Base-by-base conservation (phyloP, 2,329 filamentous ascomycete species). In the Hypoxylon sp. region DNA sequence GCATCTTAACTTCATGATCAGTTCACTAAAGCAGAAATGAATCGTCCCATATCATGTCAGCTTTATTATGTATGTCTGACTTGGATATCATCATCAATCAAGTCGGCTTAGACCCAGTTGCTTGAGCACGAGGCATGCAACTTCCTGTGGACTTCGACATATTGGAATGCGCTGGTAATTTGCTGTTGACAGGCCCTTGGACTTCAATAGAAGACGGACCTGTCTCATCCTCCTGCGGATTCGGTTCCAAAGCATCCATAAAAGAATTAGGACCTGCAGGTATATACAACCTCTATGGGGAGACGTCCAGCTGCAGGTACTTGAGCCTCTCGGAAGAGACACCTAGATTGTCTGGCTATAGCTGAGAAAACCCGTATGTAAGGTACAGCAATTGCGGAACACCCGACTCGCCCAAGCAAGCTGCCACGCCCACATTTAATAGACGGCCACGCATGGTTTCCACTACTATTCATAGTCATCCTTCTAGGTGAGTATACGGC, bases 11-110 rank as follows among this genome's bases (percentile, higher is more conserved):
- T 20, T 46, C 35, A 13, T 37, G 25, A 46, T 33, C 5, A n/a
- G 14, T 44, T 44, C 22, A n/a, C 17, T 30, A 59, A 35, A 37
- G 17, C 17, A 49, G 40, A 55, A 55, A 35, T 35, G 50, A 53
- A 7, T 22, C 22, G 31, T 33, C 10, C 49, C 49, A 30, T 61
- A 54, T 61, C 58, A 61, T 61, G 58, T 61, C 49, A 61, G 49
- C 35, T 17, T 54, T 35, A 27, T 27, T 6, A 22, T 58, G 11
- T 37, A 3, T 44, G 17, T 44, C 11, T 46, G 25, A 57, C 40
- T 31, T 27, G 37, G 27, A 27, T 22, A 48, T 31, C 31, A 55
- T 22, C 14, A 22, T 44, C 40, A 42, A 42, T 7, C 8, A 40
- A 55, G 30, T 22, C 20, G 51, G 33, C 30, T 53, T 13, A 50